Evolutionary conservation across 2,329 filamentous ascomycete species (phyloP).

Genomic region (Verticillium klebahnii): DNA sequence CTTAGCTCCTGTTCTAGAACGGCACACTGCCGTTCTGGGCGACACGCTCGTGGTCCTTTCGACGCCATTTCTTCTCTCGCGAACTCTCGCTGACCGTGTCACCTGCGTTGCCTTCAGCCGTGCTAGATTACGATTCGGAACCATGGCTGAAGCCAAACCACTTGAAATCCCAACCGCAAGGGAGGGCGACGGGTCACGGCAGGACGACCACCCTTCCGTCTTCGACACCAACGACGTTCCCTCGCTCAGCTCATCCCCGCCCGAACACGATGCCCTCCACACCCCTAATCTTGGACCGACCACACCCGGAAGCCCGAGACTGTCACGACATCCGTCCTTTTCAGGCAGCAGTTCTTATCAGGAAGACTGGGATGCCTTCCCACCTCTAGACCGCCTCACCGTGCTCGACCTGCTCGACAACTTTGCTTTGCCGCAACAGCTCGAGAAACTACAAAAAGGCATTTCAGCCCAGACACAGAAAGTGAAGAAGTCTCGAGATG

Average conservation of each 20-base stretch:
- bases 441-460: slow-evolving; percentile 85
- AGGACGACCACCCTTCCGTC: slow-evolving; percentile 37
- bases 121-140: slow-evolving; percentile 25
- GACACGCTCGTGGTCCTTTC: neutral
- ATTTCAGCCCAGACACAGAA: slow-evolving; percentile 80
- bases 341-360: slow-evolving; percentile 83
- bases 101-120: neutral
- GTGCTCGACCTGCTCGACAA: slow-evolving; percentile 95
- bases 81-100: neutral
- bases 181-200: slow-evolving; percentile 32
- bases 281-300: slow-evolving; percentile 47
- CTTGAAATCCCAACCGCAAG: slow-evolving; percentile 25
- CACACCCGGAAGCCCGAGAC: slow-evolving; percentile 43
- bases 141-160: slow-evolving; percentile 20
- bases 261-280: slow-evolving; percentile 38
- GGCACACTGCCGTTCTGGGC: no score
- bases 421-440: slow-evolving; percentile 79
- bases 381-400: slow-evolving; percentile 82
- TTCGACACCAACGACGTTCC: slow-evolving; percentile 36
- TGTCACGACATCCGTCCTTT: slow-evolving; percentile 76
- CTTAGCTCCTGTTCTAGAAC: neutral
- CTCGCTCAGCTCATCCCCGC: slow-evolving; percentile 36
- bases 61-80: neutral
- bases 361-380: slow-evolving; percentile 81
- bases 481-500: slow-evolving; percentile 77